Base-by-base conservation (phyloP, 768 basidiomycete species). In the Suillus bovinus region DNA sequence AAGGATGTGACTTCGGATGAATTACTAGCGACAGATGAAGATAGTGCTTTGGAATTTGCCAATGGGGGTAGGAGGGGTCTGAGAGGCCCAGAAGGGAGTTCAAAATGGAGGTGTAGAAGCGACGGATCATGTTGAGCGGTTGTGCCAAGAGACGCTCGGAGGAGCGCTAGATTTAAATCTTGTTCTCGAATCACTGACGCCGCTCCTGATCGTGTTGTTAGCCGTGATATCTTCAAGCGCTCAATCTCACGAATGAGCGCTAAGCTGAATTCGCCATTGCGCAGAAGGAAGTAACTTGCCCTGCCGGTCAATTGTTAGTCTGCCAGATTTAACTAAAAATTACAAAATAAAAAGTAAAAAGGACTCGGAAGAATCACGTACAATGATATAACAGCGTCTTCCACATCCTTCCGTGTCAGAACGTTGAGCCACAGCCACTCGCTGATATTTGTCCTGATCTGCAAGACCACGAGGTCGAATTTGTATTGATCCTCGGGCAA, bases 341-440 rank as follows among this genome's bases (percentile, higher is more conserved):
- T 17, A 39, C 33, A n/a, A 42, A 20, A 8, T 17, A 41, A 20
- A n/a, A 47, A 46, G 22, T 10, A 46, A 24, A 46, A 47, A 47
- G 11, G 39, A 13, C 42, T 42, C 50, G 24, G 60, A 44, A 53
- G 49, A 46, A 36, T 34, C 1, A 76, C 91, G 72, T 74, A 94
- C 94, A 96, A 72, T 14, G 92, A 90, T 67, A 94, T 86, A 22
- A 96, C 86, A 0, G 94, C 89, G 27, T 90, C 89, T 65, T 90
- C 88, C 1, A 96, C 89, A 64, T 94, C 93, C 67, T 85, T 84
- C 68, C 83, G 82, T 2, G 93, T 96, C 58, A 97, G 79, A 41
- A 96, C 89, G 69, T 95, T 93, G 27, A 86, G 74, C 95, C 94
- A 97, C 1, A 97, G 79, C 94, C 94, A 97, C 79, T 97, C 95